Conservation (phyloP, 352 stramenopile genomes). For the Porosira glacialis region DNA sequence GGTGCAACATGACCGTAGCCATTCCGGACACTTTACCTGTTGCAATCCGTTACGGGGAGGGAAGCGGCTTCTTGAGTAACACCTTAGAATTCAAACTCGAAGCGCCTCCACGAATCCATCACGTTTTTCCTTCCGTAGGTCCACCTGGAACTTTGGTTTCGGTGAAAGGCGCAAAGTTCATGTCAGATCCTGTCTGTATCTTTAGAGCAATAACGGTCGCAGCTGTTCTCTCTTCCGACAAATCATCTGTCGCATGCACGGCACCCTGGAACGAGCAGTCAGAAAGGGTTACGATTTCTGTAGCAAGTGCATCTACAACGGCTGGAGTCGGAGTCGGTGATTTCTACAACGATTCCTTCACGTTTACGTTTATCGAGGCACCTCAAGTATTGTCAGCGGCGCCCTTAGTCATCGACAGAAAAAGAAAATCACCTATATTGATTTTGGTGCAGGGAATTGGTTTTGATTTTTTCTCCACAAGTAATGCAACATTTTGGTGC, state of each 20-base stretch:
- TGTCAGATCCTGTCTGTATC: conserved; percentile 8
- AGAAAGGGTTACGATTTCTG: conserved; percentile 23
- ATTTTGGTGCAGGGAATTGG: no score
- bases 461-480: no score
- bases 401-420: conserved; percentile 20
- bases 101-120: no score
- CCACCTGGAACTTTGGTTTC: conserved; percentile 16
- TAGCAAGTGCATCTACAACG: conserved; percentile 11
- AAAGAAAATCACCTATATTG: conserved; percentile 10
- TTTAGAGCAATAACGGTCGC: conserved; percentile 8
- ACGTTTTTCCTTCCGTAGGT: conserved; percentile 19
- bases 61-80: no score
- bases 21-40: no score
- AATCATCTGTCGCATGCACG: conserved; percentile 19
- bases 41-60: no score
- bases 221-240: conserved; percentile 5
- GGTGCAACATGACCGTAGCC: no score
- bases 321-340: conserved; percentile 15
- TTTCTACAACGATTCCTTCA: conserved; percentile 8
- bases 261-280: conserved; percentile 21
- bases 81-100: no score
- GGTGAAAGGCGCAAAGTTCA: conserved; percentile 16
- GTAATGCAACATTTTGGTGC: no score
- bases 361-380: conserved; percentile 22
- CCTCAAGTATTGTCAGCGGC: conserved; percentile 4